Base-by-base conservation (phyloP, 192 early-diverging fungal species). In the Mortierella hygrophila region DNA sequence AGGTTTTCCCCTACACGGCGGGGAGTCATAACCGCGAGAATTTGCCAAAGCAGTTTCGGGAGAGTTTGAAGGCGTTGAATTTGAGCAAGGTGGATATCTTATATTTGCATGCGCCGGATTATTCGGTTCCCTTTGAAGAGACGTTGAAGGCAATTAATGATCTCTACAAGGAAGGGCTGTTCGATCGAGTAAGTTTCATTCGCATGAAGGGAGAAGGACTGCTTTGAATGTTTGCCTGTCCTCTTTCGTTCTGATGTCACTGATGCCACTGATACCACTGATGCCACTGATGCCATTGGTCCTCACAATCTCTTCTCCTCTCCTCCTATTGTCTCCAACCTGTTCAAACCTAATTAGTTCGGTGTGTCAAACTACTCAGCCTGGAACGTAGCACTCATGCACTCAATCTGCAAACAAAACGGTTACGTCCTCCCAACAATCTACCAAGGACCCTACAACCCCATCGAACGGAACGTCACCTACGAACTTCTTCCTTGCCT, bases 31-130 rank as follows among this genome's bases (percentile, higher is more conserved):
- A 82, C 38, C 89, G 90, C 4, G 88, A 76, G 57, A 82, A 79
- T n/a, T 84, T 90, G 54, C 89, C 80, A 23, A 68, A 74, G 26
- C 38, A 41, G 60, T 78, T 72, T 3, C 29, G 63, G 23, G 77
- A 69, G 15, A 90, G 88, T 2, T 81, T 93, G 29, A 78, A 35
- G 49, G 93, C 92, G 35, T 81, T 93, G 65, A 81, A 89, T 4
- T 60, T 72, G 16, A 57, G 81, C 26, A 85, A 88, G 49, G 92
- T 94, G 29, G 90, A 93, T 49, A 88, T 94, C 13, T 94, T 94
- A 65, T 94, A 94, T 65, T 80, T 94, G 9, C 93, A 94, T 79
- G 91, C 91, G 1, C 93, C 93, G 0, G 93, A 93, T 77, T 89
- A 90, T 80, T 76, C 79, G 0, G 89, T 87, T 4, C 92, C 92